Percentiles rank a stretch among this genome's conserved stretches.
Evolutionary conservation across 1,139 yeast genomes (phyloP).

Genomic region (Taphrina flavorubra): DNA sequence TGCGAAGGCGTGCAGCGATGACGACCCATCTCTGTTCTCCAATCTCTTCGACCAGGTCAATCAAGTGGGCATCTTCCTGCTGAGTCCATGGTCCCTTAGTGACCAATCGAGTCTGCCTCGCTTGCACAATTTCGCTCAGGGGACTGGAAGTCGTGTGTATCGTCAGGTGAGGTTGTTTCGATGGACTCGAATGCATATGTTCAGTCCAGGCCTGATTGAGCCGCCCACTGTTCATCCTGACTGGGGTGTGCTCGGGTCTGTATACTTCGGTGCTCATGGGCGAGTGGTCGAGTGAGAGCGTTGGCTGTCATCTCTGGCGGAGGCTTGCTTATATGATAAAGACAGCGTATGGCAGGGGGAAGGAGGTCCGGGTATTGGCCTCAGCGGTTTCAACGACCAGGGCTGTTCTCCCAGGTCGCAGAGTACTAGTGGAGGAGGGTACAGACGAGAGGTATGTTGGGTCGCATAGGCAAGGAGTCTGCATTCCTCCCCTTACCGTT

Average conservation of each 20-base stretch:
- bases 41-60: constrained; percentile 70
- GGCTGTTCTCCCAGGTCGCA: neutral
- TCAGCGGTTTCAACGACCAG: constrained; percentile 18
- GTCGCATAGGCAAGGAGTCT: constrained; percentile 19
- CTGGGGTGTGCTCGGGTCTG: constrained; percentile 3
- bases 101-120: constrained; percentile 11
- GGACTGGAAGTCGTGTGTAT: constrained; percentile 11
- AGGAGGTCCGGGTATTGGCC: neutral
- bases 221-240: constrained; percentile 14
- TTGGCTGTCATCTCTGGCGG: constrained; percentile 11
- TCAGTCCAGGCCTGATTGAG: constrained; percentile 19
- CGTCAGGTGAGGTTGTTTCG: constrained; percentile 4
- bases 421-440: neutral
- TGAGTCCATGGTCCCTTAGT: constrained; percentile 83
- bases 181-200: constrained; percentile 17
- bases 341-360: neutral
- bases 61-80: constrained; percentile 74
- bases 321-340: constrained; percentile 15
- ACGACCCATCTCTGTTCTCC: constrained; percentile 95
- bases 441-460: constrained; percentile 13
- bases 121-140: constrained; percentile 10
- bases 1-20: constrained; percentile 71
- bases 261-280: constrained; percentile 10
- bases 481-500: constrained; percentile 13
- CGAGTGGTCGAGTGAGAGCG: neutral